Conservation (phyloP, 176 grass and related monocot genomes). For the sorghum (Sorghum bicolor) region Sorghum_bicolor_NCBIv3 NC_012876.2:60752501-60753000, state of each 20-base stretch:
- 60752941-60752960: slow-evolving; percentile 94
- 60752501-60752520: slow-evolving; percentile 73
- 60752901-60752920: slow-evolving; percentile 59
- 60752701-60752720: not conserved
- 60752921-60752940: slow-evolving; percentile 52
- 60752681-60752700: not conserved
- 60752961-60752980: slow-evolving; percentile 87
- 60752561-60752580: slow-evolving; percentile 46
- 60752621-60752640: slow-evolving; percentile 82
- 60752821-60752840: slow-evolving; percentile 89
- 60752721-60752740: not conserved
- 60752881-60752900: slow-evolving; percentile 89
- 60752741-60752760: not conserved
- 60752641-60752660: slow-evolving; percentile 50
- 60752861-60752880: slow-evolving; percentile 76
- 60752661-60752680: slow-evolving; percentile 11
- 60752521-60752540: slow-evolving; percentile 93
- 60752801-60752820: slow-evolving; percentile 87
- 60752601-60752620: slow-evolving; percentile 68
- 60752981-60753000: slow-evolving; percentile 62
- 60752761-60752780: not conserved
- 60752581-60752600: slow-evolving; percentile 55
- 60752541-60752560: slow-evolving; percentile 77
- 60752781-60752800: slow-evolving; percentile 50
- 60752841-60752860: slow-evolving; percentile 59